Evolutionary conservation across 2,329 filamentous ascomycete species (phyloP).

Genomic region (Pyricularia pennisetigena): DNA sequence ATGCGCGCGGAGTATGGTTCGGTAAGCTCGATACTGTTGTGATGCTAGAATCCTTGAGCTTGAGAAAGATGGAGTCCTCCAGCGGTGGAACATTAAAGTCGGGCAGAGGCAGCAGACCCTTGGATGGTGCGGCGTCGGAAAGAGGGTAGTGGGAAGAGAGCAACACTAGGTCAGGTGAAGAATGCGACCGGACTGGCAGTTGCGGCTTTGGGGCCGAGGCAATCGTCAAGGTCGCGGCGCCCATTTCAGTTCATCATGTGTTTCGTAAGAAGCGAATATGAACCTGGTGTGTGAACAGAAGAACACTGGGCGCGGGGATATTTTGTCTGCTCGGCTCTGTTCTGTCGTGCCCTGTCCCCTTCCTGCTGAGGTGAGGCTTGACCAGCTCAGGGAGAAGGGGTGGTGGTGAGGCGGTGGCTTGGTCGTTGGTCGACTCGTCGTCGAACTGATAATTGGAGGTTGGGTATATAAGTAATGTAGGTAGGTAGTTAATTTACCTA

Average conservation of each 20-base stretch:
- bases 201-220: slow-evolving; percentile 28
- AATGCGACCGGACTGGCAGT: slow-evolving; percentile 23
- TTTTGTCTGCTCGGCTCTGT: neutral
- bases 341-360: neutral
- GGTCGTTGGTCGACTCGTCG: neutral
- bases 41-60: slow-evolving; percentile 14
- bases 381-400: slow-evolving; percentile 1
- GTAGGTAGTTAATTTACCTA: neutral
- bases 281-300: neutral
- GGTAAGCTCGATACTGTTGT: slow-evolving; percentile 8
- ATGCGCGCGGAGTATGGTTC: neutral
- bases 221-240: slow-evolving; percentile 28
- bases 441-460: neutral
- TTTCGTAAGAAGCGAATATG: neutral
- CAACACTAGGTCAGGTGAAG: slow-evolving; percentile 19
- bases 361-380: neutral
- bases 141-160: slow-evolving; percentile 2
- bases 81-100: slow-evolving; percentile 43
- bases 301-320: neutral
- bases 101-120: slow-evolving; percentile 26
- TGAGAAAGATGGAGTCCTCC: slow-evolving; percentile 35
- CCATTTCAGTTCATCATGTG: slow-evolving; percentile 28
- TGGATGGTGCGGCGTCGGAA: slow-evolving; percentile 10
- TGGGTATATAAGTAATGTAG: too few relatives aligned
- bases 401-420: neutral